A percentile compares a stretch with the other conserved stretches of the same genome.
phyloP scores from a whole-genome alignment of 192 early-diverging fungal genomes.

The Geosiphon pyriformis region DNA sequence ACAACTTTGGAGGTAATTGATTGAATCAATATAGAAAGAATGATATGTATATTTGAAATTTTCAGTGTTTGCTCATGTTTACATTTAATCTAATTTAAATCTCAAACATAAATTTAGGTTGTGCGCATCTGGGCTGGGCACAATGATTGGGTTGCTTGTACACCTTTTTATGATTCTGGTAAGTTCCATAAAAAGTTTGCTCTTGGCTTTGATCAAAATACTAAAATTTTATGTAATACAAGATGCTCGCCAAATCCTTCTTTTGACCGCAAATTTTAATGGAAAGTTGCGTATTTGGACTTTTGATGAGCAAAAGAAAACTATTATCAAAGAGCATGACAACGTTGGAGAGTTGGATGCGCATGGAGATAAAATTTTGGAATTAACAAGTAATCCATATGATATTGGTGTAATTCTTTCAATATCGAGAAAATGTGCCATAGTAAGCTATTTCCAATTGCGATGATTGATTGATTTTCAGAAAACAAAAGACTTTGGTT shows the following conservation, averaged over 20 bases:
- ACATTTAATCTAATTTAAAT: conserved; percentile 1
- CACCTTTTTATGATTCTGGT: conserved; percentile 45
- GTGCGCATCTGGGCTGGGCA: conserved; percentile 57
- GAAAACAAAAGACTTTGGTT: too few relatives aligned
- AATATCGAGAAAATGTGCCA: conserved; percentile 24
- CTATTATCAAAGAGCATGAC: conserved; percentile 40
- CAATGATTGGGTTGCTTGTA: conserved; percentile 49
- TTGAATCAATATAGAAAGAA: neutral
- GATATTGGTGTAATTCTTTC: conserved; percentile 31
- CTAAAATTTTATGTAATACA: conserved; percentile 1
- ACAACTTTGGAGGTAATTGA: conserved; percentile 39
- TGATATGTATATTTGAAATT: neutral
- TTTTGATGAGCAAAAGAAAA: conserved; percentile 41
- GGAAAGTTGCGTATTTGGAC: conserved; percentile 48
- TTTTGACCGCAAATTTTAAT: conserved; percentile 43
- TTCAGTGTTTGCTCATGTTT: neutral
- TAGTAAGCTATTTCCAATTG: conserved; percentile 29
- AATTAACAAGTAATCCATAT: conserved; percentile 24
- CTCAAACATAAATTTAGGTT: conserved; percentile 26
- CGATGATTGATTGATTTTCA: too few relatives aligned
- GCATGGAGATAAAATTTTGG: conserved; percentile 24
- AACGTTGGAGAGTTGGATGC: conserved; percentile 11
- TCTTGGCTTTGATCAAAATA: neutral
- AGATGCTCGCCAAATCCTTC: conserved; percentile 35
- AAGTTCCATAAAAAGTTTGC: conserved; percentile 12